Conservation (phyloP, 352 stramenopile genomes). For the Phytopythium boreale region DNA sequence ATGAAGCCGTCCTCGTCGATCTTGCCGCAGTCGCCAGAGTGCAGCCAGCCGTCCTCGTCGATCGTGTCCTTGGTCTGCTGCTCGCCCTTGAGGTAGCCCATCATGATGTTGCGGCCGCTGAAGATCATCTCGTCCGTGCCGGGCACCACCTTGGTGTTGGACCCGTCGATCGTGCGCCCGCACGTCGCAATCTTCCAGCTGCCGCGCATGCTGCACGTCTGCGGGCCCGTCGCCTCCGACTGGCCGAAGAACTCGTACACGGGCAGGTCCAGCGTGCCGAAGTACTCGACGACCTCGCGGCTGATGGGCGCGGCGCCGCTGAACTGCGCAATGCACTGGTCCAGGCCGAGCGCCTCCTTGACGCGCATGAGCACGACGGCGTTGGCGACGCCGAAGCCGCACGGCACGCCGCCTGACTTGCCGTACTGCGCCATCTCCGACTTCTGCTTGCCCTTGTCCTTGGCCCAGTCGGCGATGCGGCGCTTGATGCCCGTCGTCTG, state of each 20-base stretch:
- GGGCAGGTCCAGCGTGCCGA: conserved; percentile 92
- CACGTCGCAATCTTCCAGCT: conserved; percentile 90
- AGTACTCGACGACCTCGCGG: conserved; percentile 93
- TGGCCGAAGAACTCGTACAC: conserved; percentile 95
- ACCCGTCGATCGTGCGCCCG: conserved; percentile 72
- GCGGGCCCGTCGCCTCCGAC: conserved; percentile 88
- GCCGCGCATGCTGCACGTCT: conserved; percentile 68
- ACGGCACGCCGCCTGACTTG: conserved; percentile 81
- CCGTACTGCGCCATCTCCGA: conserved; percentile 82
- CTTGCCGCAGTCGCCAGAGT: conserved; percentile 92
- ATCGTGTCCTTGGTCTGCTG: conserved; percentile 87
- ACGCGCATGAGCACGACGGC: conserved; percentile 84
- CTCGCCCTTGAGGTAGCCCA: conserved; percentile 86
- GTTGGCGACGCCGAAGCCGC: conserved; percentile 88
- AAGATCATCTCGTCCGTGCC: conserved; percentile 77
- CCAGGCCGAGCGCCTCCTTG: conserved; percentile 88
- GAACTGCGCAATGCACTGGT: conserved; percentile 79
- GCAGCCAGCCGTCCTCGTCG: conserved; percentile 91
- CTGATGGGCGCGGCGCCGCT: conserved; percentile 91
- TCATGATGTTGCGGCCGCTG: conserved; percentile 86
- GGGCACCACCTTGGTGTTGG: conserved; percentile 50
- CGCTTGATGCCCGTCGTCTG: conserved; percentile 92
- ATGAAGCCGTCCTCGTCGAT: conserved; percentile 92
- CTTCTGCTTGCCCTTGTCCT: conserved; percentile 80
- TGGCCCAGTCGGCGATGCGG: conserved; percentile 89